phyloP scores from a whole-genome alignment of 805 yeast species.

The Candida easanensis region DNA sequence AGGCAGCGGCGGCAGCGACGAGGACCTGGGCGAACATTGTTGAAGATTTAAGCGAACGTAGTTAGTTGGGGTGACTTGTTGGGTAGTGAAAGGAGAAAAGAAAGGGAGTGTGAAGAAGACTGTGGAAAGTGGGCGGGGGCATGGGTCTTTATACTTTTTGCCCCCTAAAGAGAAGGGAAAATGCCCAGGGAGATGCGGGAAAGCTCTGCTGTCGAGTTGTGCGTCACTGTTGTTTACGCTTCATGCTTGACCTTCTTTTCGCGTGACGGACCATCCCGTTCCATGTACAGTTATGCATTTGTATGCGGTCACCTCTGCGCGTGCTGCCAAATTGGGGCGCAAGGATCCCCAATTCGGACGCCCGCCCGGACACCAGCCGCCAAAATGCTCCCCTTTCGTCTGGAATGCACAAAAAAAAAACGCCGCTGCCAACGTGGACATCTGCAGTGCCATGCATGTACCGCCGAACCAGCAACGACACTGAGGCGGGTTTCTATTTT shows the following conservation, averaged over 20 bases:
- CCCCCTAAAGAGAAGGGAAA: neutral
- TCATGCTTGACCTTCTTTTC: neutral
- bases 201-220: no score
- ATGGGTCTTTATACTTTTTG: constrained; percentile 17
- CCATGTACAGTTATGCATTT: neutral
- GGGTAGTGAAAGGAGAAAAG: neutral
- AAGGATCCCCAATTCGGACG: neutral
- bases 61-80: constrained; percentile 21
- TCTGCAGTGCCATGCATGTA: neutral
- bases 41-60: constrained; percentile 27
- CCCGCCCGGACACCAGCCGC: constrained; percentile 3
- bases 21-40: constrained; percentile 34
- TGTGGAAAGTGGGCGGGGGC: constrained; percentile 6
- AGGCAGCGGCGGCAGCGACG: constrained; percentile 28
- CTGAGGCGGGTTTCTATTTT: no score
- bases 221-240: neutral
- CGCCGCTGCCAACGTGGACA: neutral
- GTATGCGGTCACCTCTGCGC: neutral
- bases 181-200: neutral
- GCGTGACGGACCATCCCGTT: neutral
- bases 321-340: constrained; percentile 6
- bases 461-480: no score
- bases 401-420: neutral
- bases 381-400: neutral
- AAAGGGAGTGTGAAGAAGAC: constrained; percentile 1